Evolutionary conservation across 2,329 filamentous ascomycete species (phyloP), one percentile per base, ranked within the genome.

Genomic region (Paecilomyces fulvus): DNA sequence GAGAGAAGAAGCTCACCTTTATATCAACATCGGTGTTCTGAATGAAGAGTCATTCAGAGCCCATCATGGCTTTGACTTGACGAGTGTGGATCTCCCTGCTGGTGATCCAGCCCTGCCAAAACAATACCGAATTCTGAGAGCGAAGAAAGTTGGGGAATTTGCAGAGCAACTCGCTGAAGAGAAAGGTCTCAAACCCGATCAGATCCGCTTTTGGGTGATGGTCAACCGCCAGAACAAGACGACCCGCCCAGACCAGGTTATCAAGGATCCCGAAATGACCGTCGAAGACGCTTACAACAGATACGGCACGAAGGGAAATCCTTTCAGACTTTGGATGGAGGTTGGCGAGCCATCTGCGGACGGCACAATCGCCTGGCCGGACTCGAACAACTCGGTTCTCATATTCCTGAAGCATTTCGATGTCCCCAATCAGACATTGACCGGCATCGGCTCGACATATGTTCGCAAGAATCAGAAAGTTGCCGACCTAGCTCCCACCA

Each of bases 221-320:
- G 94, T 99, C 1, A 97, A 96, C 69, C 87, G 94, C 10, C 94
- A 99, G 71, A 99, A 99, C 70, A 96, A 96, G 73, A 99, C 94
- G 0, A 87, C 90, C 37, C 85, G 94, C 17, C 94, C 95, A 0
- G 94, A 99, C 68, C 86, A 90, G 57, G 89, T 91, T 0, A 85
- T 99, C 52, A 83, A 83, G 69, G 91, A 95, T 66, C 75, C 84
- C 1, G 81, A 86, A 4, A 87, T 90, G 70, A 92, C 86, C 0
- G 78, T 94, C 12, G 89, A 92, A 63, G 91, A 96, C 60, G 85
- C 84, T 2, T 79, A 83, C 55, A 79, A 76, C 56, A 85, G 86
- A 76, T 87, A 79, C 69, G 90, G 75, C 75, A 95, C 79, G 64
- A 87, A 79, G 76, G 85, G 81, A 49, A 77, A 79, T 33, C 75